A percentile compares a stretch with the other conserved stretches of the same genome.
phyloP scores from a whole-genome alignment of 805 yeast species.

The Kazachstania psychrophila region DNA sequence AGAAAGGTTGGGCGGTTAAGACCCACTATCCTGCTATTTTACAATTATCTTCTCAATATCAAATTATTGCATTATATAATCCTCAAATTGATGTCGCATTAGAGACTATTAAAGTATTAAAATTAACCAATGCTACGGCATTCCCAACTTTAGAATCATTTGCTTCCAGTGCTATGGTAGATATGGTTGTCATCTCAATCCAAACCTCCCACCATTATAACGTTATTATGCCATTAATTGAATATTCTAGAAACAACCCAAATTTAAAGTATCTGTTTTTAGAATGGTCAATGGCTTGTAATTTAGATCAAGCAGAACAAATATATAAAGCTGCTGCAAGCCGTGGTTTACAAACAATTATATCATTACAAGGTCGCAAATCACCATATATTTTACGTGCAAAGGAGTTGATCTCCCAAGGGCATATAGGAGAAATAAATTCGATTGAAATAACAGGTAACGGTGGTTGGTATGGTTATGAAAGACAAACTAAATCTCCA shows the following conservation, averaged over 20 bases:
- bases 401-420: slow-evolving; percentile 24
- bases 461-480: slow-evolving; percentile 29
- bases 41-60: slow-evolving; percentile 25
- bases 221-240: slow-evolving; percentile 15
- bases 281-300: slow-evolving; percentile 25
- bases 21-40: slow-evolving; percentile 25
- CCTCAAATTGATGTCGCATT: slow-evolving; percentile 15
- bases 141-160: slow-evolving; percentile 20
- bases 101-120: slow-evolving; percentile 18
- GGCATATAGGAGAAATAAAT: slow-evolving; percentile 26
- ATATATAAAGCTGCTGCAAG: slow-evolving; percentile 18
- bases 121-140: slow-evolving; percentile 20
- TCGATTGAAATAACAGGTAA: slow-evolving; percentile 26
- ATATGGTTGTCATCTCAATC: slow-evolving; percentile 22
- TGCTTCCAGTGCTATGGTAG: slow-evolving; percentile 17
- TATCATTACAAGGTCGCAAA: slow-evolving; percentile 26
- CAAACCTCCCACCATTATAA: slow-evolving; percentile 16
- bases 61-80: slow-evolving; percentile 22
- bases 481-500: slow-evolving; percentile 22
- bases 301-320: slow-evolving; percentile 20
- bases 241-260: slow-evolving; percentile 15
- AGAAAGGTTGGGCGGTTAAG: slow-evolving; percentile 27
- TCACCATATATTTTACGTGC: slow-evolving; percentile 27
- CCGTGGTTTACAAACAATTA: slow-evolving; percentile 24
- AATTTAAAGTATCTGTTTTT: slow-evolving; percentile 22